Base-by-base conservation (phyloP, 306 rosid genomes). In the Cyclanthera cordifolia region DNA sequence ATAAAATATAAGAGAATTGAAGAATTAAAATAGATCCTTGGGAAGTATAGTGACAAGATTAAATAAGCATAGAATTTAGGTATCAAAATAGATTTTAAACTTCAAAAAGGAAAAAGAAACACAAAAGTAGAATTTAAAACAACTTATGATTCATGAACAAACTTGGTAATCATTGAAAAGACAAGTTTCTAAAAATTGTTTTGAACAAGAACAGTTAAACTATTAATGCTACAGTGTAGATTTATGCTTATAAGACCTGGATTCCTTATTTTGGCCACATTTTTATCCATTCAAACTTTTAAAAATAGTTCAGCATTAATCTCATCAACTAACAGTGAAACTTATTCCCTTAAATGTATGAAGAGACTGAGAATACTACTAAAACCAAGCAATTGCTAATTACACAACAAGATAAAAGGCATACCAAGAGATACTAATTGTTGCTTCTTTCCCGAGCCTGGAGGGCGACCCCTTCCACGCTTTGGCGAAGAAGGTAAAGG, bases 381-480 rank as follows among this genome's bases (percentile, higher is more conserved):
- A n/a, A n/a, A n/a, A n/a, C n/a, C n/a, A n/a, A n/a, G n/a, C n/a
- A n/a, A n/a, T n/a, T n/a, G n/a, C n/a, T n/a, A n/a, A n/a, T n/a
- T n/a, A n/a, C n/a, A 10, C 34, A 20, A 43, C 21, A 23, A 51
- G 14, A 67, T 61, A 67, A 2, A 73, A 75, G 73, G 72, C 61
- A 78, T 81, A 89, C 96, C 96, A 64, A 79, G 87, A 65, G 95
- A 81, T 48, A 85, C 85, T 78, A 84, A 53, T 46, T 86, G 98
- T 25, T 87, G 98, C 80, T 92, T 92, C 86, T 86, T 89, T 58
- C 98, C 98, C 3, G 85, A 66, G 28, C 97, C 97, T 0, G 87
- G 95, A 1, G 97, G 97, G 25, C 97, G 84, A 7, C 97, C 97
- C 59, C 97, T 76, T 48, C 92, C 89, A 2, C 97, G 84, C 72